Evolutionary conservation across 257 asterid species (phyloP).

Genomic region (Fraxinus pennsylvanica): DNA sequence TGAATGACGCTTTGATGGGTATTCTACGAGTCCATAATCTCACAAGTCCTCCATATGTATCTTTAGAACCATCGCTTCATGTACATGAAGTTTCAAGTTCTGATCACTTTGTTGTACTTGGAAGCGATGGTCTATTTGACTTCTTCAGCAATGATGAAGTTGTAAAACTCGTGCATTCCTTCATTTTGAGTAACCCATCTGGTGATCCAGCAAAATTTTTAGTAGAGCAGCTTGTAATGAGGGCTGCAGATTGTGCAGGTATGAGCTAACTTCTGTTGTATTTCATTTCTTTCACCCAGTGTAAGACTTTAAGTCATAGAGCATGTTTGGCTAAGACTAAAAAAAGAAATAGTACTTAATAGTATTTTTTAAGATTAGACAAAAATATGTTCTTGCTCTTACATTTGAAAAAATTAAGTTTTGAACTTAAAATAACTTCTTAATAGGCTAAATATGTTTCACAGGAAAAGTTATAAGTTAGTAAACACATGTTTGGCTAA

Average conservation of each 20-base stretch:
- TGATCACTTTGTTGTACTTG: conserved; percentile 84
- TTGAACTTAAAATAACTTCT: background rate
- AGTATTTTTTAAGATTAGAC: background rate
- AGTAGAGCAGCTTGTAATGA: conserved; percentile 81
- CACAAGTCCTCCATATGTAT: conserved; percentile 85
- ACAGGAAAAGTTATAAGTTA: background rate
- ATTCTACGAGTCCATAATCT: conserved; percentile 84
- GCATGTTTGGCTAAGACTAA: background rate
- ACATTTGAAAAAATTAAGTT: background rate
- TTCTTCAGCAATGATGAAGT: conserved; percentile 87
- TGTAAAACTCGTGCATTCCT: conserved; percentile 70
- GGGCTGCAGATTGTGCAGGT: conserved; percentile 98
- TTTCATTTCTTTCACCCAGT: background rate
- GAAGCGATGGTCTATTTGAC: conserved; percentile 94
- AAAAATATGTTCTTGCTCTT: background rate
- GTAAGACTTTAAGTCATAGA: background rate
- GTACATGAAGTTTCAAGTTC: conserved; percentile 69
- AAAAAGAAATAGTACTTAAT: background rate
- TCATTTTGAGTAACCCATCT: conserved; percentile 50
- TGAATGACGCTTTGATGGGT: conserved; percentile 98
- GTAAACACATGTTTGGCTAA: background rate
- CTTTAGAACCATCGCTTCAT: conserved; percentile 61
- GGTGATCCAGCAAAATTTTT: conserved; percentile 95
- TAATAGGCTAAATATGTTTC: background rate
- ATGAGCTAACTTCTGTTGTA: conserved; percentile 7